Base-by-base conservation (phyloP, 768 basidiomycete species). In the Heimioporus sp. region DNA sequence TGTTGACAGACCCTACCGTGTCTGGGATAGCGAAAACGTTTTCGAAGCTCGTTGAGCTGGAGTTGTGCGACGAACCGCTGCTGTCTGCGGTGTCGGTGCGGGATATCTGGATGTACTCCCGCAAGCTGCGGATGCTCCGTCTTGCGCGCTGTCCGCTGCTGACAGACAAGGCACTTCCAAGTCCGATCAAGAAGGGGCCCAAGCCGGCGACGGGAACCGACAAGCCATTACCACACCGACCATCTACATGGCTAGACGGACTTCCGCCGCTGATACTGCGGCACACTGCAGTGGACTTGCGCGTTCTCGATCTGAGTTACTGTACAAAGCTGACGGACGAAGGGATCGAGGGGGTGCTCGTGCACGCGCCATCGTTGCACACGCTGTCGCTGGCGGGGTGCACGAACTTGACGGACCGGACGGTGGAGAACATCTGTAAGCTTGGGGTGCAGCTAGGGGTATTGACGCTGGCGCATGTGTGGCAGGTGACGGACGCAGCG, bases 21-120 rank as follows among this genome's bases (percentile, higher is more conserved):
- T 82, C 83, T 52, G 79, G 83, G 12, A 80, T 97, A 57, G 86
- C 84, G 16, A 85, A 81, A 49, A 77, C 82, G 10, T 92, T 90
- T 64, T 83, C 88, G 5, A 79, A 81, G 53, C 81, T 97, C 21
- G 73, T 87, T 48, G 93, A 95, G 67, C 74, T 96, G 55, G 93
- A 97, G 64, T 72, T 95, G 35, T 82, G 72, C 61, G 79, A 79
- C 61, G 83, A 92, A 54, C 79, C 81, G 10, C 74, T 83, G 37
- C 61, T 97, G 49, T 89, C 87, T 9, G 79, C 81, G 7, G 65
- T 78, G 42, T 83, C 90, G 0, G 76, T 92, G 32, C 81, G 87
- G 35, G 90, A 92, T 62, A 76, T 97, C n/a, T 87, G 93, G 79
- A 76, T 79, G 30, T 90, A 84, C 68, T 87, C 87, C 41, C 82